Evolutionary conservation across 306 rosid species (phyloP), one percentile per base, ranked within the genome.

Genomic region (cucumber (Cucumis sativus)): DNA sequence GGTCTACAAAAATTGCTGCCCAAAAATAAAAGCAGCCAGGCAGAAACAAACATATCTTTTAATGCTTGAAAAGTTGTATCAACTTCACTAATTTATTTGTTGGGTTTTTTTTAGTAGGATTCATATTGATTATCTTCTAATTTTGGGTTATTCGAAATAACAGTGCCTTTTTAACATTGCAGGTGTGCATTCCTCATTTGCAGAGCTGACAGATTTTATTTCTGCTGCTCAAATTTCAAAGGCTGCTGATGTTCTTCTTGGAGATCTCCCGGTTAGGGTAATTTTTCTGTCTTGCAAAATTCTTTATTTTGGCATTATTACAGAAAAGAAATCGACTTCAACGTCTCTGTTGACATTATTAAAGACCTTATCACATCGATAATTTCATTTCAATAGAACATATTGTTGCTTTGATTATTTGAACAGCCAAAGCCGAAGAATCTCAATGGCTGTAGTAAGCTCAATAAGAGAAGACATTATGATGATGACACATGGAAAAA

Each of bases 191-290:
- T 64, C 97, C 33, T 82, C 96, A 10, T 83, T 96, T 67, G 92
- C 33, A 2, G 98, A 89, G 15, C 72, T 96, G 85, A 85, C 85
- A 18, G 99, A 96, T 79, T 92, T 92, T 77, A 89, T 96, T 40
- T 73, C 77, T 59, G 98, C 90, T 84, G 99, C 99, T 72, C 97
- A 92, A 79, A 68, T 82, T 82, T 86, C 89, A 16, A 89, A 83
- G 85, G 89, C 81, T 10, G 86, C 87, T 66, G 97, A 95, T 86
- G 88, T 82, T 74, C 83, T 84, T 77, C 58, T 68, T 0, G 74
- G 77, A 5, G 75, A 63, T 41, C 51, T 77, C 30, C 93, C 87
- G 74, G 88, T 83, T n/a, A 87, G 87, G 92, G 98, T 92, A 91
- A 65, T 74, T 20, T 68, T 45, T 79, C 73, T 33, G 49, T 18